A percentile compares a stretch with the other conserved stretches of the same genome.
These are phyloP conservation scores for Blakeslea trispora DNA, from an alignment of 371 early-diverging fungal genomes.

Conservation along the genomic window DNA sequence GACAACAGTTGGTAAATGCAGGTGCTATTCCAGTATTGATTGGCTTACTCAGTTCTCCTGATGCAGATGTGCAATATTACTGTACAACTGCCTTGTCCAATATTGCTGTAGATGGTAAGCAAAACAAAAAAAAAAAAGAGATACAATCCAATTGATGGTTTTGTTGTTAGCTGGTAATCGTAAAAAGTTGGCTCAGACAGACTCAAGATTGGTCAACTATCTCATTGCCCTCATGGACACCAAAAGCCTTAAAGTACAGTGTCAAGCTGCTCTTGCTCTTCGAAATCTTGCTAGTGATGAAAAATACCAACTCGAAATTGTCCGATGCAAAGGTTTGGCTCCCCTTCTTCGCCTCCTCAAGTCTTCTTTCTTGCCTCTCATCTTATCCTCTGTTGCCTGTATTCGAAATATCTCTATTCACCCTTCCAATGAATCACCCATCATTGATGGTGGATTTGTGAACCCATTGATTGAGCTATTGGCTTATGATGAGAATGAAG, in stretches of 20 bases:
- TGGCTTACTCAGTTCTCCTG: constrained; percentile 74
- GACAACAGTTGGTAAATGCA: constrained; percentile 83
- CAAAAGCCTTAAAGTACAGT: constrained; percentile 81
- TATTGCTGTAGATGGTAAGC: constrained; percentile 86
- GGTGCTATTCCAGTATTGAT: constrained; percentile 88
- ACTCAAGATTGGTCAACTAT: constrained; percentile 75
- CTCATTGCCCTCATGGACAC: constrained; percentile 82
- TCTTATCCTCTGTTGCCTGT: constrained; percentile 90
- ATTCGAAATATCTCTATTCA: constrained; percentile 93
- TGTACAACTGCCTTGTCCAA: constrained; percentile 91
- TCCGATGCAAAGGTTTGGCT: constrained; percentile 75
- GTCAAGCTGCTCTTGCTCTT: constrained; percentile 88
- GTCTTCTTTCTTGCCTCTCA: constrained; percentile 77
- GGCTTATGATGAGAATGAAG: constrained; percentile 75
- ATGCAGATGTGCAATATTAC: constrained; percentile 89
- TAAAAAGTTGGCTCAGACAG: constrained; percentile 73
- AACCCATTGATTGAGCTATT: constrained; percentile 73
- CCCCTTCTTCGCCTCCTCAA: constrained; percentile 76
- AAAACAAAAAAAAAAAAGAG: no score
- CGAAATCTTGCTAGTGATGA: constrained; percentile 92
- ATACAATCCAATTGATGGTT: no score
- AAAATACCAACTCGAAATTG: constrained; percentile 86
- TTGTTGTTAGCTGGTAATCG: constrained; percentile 72
- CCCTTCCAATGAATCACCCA: constrained; percentile 82
- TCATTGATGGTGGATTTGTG: constrained; percentile 82